Conservation (phyloP, 148 eudicot genomes). For the Vaccinium macrocarpon region DNA sequence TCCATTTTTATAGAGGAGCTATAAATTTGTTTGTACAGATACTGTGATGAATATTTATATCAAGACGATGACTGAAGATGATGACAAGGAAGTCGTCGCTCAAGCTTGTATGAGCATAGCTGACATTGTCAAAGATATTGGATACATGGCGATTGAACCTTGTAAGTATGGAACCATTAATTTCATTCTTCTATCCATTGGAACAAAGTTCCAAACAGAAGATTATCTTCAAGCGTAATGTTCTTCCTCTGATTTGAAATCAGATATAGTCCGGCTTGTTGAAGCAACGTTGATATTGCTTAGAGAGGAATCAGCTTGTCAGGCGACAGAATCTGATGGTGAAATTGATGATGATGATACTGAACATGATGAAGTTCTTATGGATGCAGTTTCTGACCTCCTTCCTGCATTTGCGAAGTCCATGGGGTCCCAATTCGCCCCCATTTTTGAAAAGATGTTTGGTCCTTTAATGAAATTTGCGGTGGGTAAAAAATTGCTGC, state of each 20-base stretch:
- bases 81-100: constrained; percentile 98
- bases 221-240: constrained; percentile 9
- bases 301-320: constrained; percentile 70
- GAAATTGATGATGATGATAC: constrained; percentile 77
- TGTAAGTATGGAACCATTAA: constrained; percentile 49
- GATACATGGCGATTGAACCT: constrained; percentile 70
- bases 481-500: constrained; percentile 39
- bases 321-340: constrained; percentile 81
- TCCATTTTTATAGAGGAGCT: not conserved
- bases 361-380: constrained; percentile 85
- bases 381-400: constrained; percentile 99
- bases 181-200: constrained; percentile 11
- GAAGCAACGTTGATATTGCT: constrained; percentile 74
- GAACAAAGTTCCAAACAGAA: not conserved
- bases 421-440: constrained; percentile 88
- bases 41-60: constrained; percentile 79
- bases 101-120: constrained; percentile 81
- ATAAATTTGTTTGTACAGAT: constrained; percentile 40
- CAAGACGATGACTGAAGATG: constrained; percentile 84
- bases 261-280: constrained; percentile 75
- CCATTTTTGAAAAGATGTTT: constrained; percentile 67
- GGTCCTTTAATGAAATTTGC: constrained; percentile 86
- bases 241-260: constrained; percentile 13
- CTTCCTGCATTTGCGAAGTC: constrained; percentile 94
- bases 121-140: constrained; percentile 67